Base-by-base conservation (phyloP, 2,329 filamentous ascomycete species). In the Colletotrichum sidae region DNA sequence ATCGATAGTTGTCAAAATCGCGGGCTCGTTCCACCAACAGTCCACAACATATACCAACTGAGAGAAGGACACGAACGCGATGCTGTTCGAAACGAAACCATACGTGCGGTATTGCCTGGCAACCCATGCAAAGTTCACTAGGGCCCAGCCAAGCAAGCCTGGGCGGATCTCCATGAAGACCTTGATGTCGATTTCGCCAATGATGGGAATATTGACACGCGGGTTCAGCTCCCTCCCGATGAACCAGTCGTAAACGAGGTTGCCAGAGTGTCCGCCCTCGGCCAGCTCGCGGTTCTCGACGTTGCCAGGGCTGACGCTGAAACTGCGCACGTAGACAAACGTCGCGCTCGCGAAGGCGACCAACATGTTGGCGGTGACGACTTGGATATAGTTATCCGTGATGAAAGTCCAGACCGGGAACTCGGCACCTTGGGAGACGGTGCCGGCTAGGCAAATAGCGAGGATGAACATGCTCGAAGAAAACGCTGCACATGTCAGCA, bases 211-310 rank as follows among this genome's bases (percentile, higher is more conserved):
- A 0, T 85, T 88, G 65, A 96, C 78, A 53, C 94, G 92, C 3
- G 95, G 95, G 79, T 98, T 98, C 67, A 98, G 88, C 78, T 98
- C 95, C 35, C 95, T 92, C 17, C 95, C 95, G 69, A 98, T 97
- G 80, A 68, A 98, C 89, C 93, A 98, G 79, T 98, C 95, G 77
- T 98, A 97, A 42, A 97, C 79, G 68, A 93, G 81, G 77, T 97
- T 97, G 63, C 94, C 94, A 1, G 88, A 89, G 74, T 92, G 87
- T 13, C 94, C 94, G 47, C 94, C 94, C 1, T 88, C 87, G 0
- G 94, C 94, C 8, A 98, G 85, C 76, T 96, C 90, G 45, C 94
- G 92, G 68, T 86, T 82, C 52, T 90, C 84, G 11, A 85, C 82
- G 75, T 96, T 93, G 47, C 87, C 89, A n/a, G 88, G 79, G 76